phyloP scores from a whole-genome alignment of 2,329 filamentous ascomycete species.

The Pseudogymnoascus sp. region DNA sequence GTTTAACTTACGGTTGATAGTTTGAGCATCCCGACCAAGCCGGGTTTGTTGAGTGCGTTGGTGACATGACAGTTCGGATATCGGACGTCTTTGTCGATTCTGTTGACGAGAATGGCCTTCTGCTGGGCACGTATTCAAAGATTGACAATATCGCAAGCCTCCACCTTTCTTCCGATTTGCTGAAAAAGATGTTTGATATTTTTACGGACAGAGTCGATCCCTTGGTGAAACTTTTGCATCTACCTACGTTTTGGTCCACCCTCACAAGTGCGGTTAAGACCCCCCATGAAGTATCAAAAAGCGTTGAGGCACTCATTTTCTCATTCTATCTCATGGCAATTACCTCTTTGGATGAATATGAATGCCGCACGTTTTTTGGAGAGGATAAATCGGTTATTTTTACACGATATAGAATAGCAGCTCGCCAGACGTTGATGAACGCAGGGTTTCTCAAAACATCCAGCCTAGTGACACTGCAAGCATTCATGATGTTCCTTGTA shows the following conservation, averaged over 20 bases:
- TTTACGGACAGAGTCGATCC: conserved; percentile 63
- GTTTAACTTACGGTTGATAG: conserved; percentile 14
- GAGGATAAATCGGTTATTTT: conserved; percentile 11
- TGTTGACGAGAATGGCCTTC: conserved; percentile 15
- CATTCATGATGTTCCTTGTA: conserved; percentile 15
- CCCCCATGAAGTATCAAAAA: conserved; percentile 12
- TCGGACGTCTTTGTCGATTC: conserved; percentile 7
- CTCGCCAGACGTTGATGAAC: conserved; percentile 14
- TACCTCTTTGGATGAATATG: conserved; percentile 10
- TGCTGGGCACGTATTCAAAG: conserved; percentile 2
- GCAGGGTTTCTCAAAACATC: conserved; percentile 15
- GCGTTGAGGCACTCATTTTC: conserved; percentile 14
- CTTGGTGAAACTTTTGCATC: conserved; percentile 58
- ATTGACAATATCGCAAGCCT: conserved; percentile 5
- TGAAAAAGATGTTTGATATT: conserved; percentile 52
- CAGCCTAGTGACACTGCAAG: conserved; percentile 14
- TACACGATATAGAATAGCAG: conserved; percentile 13
- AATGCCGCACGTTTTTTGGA: conserved; percentile 14
- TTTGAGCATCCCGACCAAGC: conserved; percentile 19
- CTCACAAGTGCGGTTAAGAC: conserved; percentile 5
- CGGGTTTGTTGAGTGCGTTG: conserved; percentile 12
- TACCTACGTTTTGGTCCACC: conserved; percentile 37
- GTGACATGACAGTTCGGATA: conserved; percentile 10
- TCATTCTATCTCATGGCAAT: conserved; percentile 13
- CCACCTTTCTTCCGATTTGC: conserved; percentile 9